These are phyloP conservation scores for Pseudogymnoascus verrucosus DNA, from an alignment of 2,329 filamentous ascomycete genomes.

Conservation along the genomic window DNA sequence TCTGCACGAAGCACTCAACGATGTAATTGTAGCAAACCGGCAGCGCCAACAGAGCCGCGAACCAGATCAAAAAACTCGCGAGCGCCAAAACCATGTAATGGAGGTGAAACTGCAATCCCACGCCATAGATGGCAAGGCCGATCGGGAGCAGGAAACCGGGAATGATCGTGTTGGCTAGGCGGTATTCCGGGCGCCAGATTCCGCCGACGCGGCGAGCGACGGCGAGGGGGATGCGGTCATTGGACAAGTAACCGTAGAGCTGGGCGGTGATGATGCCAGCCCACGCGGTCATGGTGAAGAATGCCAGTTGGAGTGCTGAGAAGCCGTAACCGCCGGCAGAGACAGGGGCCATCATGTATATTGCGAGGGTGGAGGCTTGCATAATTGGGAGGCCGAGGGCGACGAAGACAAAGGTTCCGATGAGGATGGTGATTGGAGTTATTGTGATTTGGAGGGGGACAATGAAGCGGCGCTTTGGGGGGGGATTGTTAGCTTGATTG, in stretches of 20 bases:
- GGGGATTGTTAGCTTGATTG: neutral
- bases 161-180: constrained; percentile 14
- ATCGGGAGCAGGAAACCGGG: constrained; percentile 22
- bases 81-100: constrained; percentile 14
- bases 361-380: constrained; percentile 18
- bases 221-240: constrained; percentile 31
- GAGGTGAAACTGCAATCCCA: constrained; percentile 27
- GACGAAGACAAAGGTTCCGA: constrained; percentile 28
- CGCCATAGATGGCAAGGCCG: constrained; percentile 27
- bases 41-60: neutral
- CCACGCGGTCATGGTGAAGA: constrained; percentile 35
- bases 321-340: constrained; percentile 36
- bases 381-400: constrained; percentile 22
- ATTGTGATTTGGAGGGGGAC: neutral
- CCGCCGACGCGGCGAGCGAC: constrained; percentile 16
- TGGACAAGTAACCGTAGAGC: constrained; percentile 31
- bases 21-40: neutral
- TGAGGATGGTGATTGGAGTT: constrained; percentile 30
- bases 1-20: neutral
- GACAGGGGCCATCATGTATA: constrained; percentile 32
- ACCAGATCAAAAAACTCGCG: neutral
- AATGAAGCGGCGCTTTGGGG: constrained; percentile 21
- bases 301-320: constrained; percentile 32
- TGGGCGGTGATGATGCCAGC: constrained; percentile 31
- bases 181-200: constrained; percentile 23